Percentiles rank a stretch among this genome's conserved stretches.
Conservation (phyloP, 495 filamentous ascomycete species). For the Hypoxylon fuscum region DNA sequence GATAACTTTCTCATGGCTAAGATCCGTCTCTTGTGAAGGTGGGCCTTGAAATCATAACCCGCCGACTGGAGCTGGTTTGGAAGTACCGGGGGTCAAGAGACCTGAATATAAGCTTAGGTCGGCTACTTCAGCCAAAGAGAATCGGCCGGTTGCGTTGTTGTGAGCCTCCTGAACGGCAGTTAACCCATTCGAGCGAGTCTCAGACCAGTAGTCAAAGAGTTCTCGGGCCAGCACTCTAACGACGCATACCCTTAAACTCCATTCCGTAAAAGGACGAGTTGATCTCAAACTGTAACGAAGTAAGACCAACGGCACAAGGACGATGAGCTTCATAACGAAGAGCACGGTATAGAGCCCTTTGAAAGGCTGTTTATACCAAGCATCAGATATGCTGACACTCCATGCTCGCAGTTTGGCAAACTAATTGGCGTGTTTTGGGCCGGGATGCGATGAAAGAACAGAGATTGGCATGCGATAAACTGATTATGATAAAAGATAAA, state of each 20-base stretch:
- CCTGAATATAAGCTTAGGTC: background rate
- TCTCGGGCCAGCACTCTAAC: background rate
- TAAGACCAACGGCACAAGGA: background rate
- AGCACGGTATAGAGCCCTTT: conserved; percentile 2
- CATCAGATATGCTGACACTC: too few relatives aligned
- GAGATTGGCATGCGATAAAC: too few relatives aligned
- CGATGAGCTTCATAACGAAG: background rate
- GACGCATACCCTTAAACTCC: background rate
- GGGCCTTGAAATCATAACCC: conserved; percentile 11
- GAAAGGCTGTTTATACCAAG: conserved; percentile 16
- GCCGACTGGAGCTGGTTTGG: conserved; percentile 7
- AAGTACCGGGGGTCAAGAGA: background rate
- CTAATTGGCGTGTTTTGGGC: too few relatives aligned
- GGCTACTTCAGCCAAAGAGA: background rate
- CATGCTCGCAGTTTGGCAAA: too few relatives aligned
- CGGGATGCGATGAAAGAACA: too few relatives aligned
- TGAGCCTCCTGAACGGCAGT: background rate
- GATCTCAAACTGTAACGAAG: background rate
- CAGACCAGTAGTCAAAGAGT: background rate
- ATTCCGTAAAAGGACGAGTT: conserved; percentile 8
- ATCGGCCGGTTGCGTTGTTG: background rate
- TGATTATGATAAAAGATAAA: too few relatives aligned
- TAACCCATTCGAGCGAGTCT: background rate
- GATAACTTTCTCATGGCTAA: conserved; percentile 18
- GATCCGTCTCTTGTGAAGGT: background rate